phyloP scores from a whole-genome alignment of 2,329 filamentous ascomycete genomes.

The Aspergillus pseudoglaucus region DNA sequence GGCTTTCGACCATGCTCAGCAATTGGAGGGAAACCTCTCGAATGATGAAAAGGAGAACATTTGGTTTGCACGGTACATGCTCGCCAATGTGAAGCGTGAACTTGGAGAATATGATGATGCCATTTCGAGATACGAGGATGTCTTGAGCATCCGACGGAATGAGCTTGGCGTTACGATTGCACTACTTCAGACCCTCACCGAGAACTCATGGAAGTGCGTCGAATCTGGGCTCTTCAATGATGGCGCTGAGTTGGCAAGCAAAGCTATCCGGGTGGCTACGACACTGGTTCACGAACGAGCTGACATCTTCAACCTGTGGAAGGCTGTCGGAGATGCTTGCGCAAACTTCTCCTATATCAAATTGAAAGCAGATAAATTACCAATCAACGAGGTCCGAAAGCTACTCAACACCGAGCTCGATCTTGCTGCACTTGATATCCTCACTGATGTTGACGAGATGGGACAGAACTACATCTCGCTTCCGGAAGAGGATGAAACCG shows the following conservation, averaged over 20 bases:
- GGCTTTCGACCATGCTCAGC: conserved; percentile 78
- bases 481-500: conserved; percentile 25
- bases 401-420: conserved; percentile 53
- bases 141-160: conserved; percentile 59
- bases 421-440: conserved; percentile 50
- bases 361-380: conserved; percentile 57
- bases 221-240: conserved; percentile 84
- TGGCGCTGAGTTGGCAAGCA: conserved; percentile 62
- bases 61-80: conserved; percentile 96
- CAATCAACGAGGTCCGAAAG: conserved; percentile 47
- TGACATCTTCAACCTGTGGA: conserved; percentile 91
- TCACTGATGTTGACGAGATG: conserved; percentile 65
- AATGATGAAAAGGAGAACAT: conserved; percentile 57
- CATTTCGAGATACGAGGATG: conserved; percentile 66
- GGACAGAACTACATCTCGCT: conserved; percentile 36
- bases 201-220: conserved; percentile 69
- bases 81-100: conserved; percentile 89
- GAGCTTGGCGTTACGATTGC: conserved; percentile 87
- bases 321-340: conserved; percentile 80
- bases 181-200: conserved; percentile 78
- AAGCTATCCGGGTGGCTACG: conserved; percentile 63
- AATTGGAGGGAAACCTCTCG: conserved; percentile 58
- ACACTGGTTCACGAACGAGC: conserved; percentile 55
- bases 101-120: conserved; percentile 84
- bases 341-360: conserved; percentile 76